Base-by-base conservation (phyloP, 768 basidiomycete genomes). In the Royoungia palumana region DNA sequence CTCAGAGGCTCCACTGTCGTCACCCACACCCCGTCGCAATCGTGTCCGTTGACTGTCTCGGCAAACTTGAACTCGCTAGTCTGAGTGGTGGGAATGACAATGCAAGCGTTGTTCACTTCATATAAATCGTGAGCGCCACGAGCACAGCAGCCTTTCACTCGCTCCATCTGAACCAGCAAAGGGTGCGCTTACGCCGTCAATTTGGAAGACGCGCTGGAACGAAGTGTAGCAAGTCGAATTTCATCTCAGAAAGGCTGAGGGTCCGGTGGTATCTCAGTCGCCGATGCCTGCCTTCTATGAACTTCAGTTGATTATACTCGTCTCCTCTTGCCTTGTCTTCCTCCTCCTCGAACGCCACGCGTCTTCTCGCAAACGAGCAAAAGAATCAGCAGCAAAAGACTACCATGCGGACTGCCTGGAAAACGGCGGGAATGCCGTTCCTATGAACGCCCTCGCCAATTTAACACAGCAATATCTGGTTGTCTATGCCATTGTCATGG, bases 401-500 rank as follows among this genome's bases (percentile, higher is more conserved):
- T 44, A 58, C 32, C 39, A 51, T 43, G 57, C 59, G 16, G 66
- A 63, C 27, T 57, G 50, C 17, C 59, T 66, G 8, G 71, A 72
- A 49, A 62, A 65, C 11, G 71, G 71, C n/a, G 54, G 60, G 13
- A 51, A 21, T 20, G 44, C 38, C 3, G 41, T 56, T 17, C 61
- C 65, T 6, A 47, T 46, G 21, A 60, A 56, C 36, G 55, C 67
- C 24, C 54, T 71, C 17, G 60, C 70, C 3, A 52, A 57, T 21
- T 51, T 76, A 46, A 70, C 73, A 2, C 67, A 70, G 53, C 80
- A 79, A 54, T 87, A 87, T 61, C 65, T 87, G 27, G 51, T 77
- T 3, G 85, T 87, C 7, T 88, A 86, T 63, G 85, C 76, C 0
- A 74, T 87, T 20, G 85, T 85, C 21, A 87, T 88, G 86, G 82